Conservation (phyloP, 2,329 filamentous ascomycete species). For the Annulohypoxylon truncatum region DNA sequence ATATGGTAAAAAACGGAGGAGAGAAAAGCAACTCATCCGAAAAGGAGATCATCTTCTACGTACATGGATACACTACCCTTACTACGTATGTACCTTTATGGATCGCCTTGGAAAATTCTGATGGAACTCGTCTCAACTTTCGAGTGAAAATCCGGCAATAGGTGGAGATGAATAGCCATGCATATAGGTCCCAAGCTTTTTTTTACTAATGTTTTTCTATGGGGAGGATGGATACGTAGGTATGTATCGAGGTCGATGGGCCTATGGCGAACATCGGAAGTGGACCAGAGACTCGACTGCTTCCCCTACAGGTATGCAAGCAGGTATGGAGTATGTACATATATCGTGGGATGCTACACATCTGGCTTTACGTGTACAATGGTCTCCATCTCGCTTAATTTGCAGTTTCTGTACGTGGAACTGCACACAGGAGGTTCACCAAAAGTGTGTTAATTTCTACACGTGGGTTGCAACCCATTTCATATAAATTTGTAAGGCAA, state of each 20-base stretch:
- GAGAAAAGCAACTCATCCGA: slow-evolving; percentile 18
- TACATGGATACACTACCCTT: neutral
- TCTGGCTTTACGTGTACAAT: slow-evolving; percentile 1
- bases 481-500: slow-evolving; percentile 1
- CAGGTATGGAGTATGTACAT: neutral
- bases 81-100: slow-evolving; percentile 15
- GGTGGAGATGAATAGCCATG: slow-evolving; percentile 27
- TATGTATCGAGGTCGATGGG: slow-evolving; percentile 30
- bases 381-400: slow-evolving; percentile 33
- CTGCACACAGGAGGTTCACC: slow-evolving; percentile 8
- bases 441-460: slow-evolving; percentile 2
- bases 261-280: slow-evolving; percentile 27
- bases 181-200: too few relatives aligned
- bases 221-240: too few relatives aligned
- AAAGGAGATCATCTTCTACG: slow-evolving; percentile 20
- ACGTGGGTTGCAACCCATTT: neutral
- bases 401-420: slow-evolving; percentile 25
- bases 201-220: too few relatives aligned
- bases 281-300: slow-evolving; percentile 15
- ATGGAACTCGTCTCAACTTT: slow-evolving; percentile 23
- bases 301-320: neutral
- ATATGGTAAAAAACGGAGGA: slow-evolving; percentile 31
- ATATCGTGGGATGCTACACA: slow-evolving; percentile 1
- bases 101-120: slow-evolving; percentile 14
- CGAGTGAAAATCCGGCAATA: slow-evolving; percentile 16